Percentiles rank a stretch among this genome's conserved stretches.
phyloP scores from a whole-genome alignment of 2,329 filamentous ascomycete species.

The Cercospora janseana region DNA sequence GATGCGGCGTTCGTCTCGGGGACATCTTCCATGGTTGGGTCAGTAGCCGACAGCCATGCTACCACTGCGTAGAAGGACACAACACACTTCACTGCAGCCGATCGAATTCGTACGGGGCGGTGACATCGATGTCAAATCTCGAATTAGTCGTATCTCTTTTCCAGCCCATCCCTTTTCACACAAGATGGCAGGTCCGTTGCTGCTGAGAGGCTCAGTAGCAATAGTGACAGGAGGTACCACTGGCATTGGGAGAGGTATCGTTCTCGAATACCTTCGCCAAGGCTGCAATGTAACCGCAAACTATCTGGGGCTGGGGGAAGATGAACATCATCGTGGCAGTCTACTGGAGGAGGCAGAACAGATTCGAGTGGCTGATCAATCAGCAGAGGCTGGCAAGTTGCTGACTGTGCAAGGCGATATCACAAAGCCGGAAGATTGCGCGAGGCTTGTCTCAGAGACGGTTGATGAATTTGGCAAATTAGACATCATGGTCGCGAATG shows the following conservation, averaged over 20 bases:
- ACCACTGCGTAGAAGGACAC: no score
- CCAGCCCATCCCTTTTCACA: no score
- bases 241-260: conserved; percentile 82
- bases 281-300: conserved; percentile 78
- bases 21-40: no score
- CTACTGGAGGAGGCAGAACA: conserved; percentile 49
- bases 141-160: no score
- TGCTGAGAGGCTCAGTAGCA: conserved; percentile 69
- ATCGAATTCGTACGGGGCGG: no score
- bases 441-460: conserved; percentile 62
- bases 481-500: conserved; percentile 81
- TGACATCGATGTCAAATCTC: no score
- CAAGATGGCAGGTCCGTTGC: no score
- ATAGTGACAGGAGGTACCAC: conserved; percentile 84
- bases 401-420: conserved; percentile 74
- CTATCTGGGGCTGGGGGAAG: conserved; percentile 62
- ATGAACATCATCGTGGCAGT: conserved; percentile 46
- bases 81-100: no score
- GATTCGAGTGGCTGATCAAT: conserved; percentile 35
- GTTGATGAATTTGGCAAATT: conserved; percentile 57
- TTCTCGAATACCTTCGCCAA: conserved; percentile 72
- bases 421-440: conserved; percentile 67
- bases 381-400: no score
- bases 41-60: no score
- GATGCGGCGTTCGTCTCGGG: no score